Evolutionary conservation across 169 alveolate species (phyloP), one percentile per base, ranked within the genome.

Genomic region (Toxoplasma gondii): DNA sequence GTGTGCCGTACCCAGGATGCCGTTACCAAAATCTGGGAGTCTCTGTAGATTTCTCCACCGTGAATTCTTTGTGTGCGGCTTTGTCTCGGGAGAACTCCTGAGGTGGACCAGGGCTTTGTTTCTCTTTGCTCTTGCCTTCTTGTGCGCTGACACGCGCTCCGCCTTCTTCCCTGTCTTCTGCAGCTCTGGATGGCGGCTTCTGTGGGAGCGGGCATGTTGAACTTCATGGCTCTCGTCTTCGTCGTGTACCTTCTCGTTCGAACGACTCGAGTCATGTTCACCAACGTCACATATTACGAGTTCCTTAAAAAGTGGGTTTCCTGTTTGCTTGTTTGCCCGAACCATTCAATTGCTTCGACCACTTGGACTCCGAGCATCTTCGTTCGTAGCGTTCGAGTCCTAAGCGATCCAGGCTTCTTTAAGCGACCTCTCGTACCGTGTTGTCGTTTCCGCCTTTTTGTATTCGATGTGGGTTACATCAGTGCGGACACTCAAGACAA

Each of bases 221-320:
- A 97, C 94, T 93, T 96, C 97, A 38, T 95, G 98, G 96, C 95
- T 96, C 93, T 94, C 39, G 86, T 95, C 69, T 98, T 98, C 88
- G 98, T 96, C 45, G 92, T 96, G 36, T 97, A 97, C 92, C 97
- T 98, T 53, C 95, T 96, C 83, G 92, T 96, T 29, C 96, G 99
- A 38, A 97, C 97, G 78, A 78, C 97, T 43, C 94, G 98, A 86
- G 96, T 98, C 80, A 97, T 98, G 94, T 31, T 97, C 78, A 96
- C 99, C 74, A 97, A 98, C 93, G 98, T 98, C 45, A 98, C 99
- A n/a, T 98, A 96, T 97, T 98, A 98, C 92, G 99, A 98, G 90
- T 97, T 87, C 93, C 97, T 96, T 74, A 96, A 97, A 91, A 97
- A 96, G 96, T 93, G 58, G 12, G 64, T 69, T 70, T 17, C n/a